Percentiles rank a stretch among this genome's conserved stretches.
phyloP scores from a whole-genome alignment of 2,329 filamentous ascomycete genomes.

The Apiospora arundinis region DNA sequence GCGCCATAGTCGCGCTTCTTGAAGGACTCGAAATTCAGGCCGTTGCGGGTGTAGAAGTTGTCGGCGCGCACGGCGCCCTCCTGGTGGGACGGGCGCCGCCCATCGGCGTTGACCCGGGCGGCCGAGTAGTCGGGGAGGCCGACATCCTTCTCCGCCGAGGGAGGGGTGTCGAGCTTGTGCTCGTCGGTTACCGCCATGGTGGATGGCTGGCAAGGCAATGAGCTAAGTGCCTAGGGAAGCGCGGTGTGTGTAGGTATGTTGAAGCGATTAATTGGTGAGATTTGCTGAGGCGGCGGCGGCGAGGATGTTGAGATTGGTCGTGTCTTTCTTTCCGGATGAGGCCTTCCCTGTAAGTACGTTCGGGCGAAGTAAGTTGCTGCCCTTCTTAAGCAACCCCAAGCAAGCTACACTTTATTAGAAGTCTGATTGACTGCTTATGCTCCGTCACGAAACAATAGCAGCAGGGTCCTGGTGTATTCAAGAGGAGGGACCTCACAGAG shows the following conservation, averaged over 20 bases:
- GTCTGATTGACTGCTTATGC: not conserved
- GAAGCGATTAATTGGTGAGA: not conserved
- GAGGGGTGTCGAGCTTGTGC: conserved; percentile 31
- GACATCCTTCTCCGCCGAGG: conserved; percentile 40
- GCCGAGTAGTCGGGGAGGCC: conserved; percentile 34
- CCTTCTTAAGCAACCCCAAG: not conserved
- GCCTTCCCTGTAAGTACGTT: not conserved
- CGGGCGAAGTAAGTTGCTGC: not conserved
- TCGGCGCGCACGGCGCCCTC: conserved; percentile 35
- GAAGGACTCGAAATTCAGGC: conserved; percentile 50
- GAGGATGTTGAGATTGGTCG: not conserved
- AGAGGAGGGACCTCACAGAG: not conserved
- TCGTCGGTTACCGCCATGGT: conserved; percentile 34
- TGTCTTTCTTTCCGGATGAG: not conserved
- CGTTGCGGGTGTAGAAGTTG: conserved; percentile 46
- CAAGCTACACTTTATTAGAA: not conserved
- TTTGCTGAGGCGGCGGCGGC: not conserved
- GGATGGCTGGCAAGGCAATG: conserved; percentile 10
- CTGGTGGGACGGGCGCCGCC: not conserved
- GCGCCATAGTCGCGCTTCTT: conserved; percentile 45
- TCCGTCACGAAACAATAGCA: not conserved
- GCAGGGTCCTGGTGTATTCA: not conserved
- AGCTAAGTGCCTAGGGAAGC: not conserved
- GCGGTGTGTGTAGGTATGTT: not conserved
- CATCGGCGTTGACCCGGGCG: not conserved